Base-by-base conservation (phyloP, 768 basidiomycete genomes). In the Boletus pseudo-olivaceus region DNA sequence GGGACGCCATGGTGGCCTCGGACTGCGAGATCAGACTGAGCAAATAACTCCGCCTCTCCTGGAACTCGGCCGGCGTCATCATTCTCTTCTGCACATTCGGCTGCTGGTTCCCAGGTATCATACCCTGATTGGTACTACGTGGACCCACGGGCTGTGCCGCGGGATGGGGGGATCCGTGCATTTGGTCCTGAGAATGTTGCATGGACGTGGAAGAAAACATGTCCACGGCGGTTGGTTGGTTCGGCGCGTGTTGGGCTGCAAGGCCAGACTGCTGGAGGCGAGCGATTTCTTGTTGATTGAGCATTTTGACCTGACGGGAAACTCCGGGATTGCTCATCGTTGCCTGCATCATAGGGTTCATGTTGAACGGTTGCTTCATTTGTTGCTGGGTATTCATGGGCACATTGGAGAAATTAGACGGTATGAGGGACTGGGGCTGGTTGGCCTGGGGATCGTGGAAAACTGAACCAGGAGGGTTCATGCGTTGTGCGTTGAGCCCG, bases 81-180 rank as follows among this genome's bases (percentile, higher is more conserved):
- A 58, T 47, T 35, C 61, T 58, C 47, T 63, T 67, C 55, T 67
- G 71, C 41, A 51, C 62, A 40, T 62, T 66, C 17, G 69, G 52
- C 19, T 62, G 66, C 11, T 53, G 40, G 34, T 49, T 53, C 8
- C 57, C 65, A 29, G 60, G 53, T 9, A 60, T 50, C 57, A 67
- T 64, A n/a, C 59, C 63, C 43, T 62, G 69, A 53, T 59, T 60
- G 15, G 55, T 35, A 30, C 61, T 56, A 11, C 62, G 48, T 5
- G 59, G 56, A 15, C 58, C 68, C 4, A 60, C 53, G 19, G 65
- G 32, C 32, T 67, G 70, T 32, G 59, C 49, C 8, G 57, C 19
- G 15, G 68, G 60, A 67, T 76, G 74, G n/a, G 79, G 83, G 29
- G 80, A 80, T 6, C 78, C 73, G 10, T 77, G 80, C 62, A 83